phyloP scores from a whole-genome alignment of 257 asterid species.

The Leptodermis oblonga region DNA sequence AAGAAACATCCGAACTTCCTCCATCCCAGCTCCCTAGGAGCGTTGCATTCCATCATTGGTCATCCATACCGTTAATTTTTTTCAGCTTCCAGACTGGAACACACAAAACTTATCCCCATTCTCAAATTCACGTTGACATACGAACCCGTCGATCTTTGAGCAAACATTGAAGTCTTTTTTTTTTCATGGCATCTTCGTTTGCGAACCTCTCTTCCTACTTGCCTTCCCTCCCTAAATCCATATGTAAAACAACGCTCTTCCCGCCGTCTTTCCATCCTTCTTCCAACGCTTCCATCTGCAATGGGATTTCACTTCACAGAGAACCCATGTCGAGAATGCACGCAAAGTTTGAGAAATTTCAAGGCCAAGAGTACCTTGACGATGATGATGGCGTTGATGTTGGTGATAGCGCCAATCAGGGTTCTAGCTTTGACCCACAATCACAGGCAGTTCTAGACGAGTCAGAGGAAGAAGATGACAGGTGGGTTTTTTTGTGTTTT shows the following conservation, averaged over 20 bases:
- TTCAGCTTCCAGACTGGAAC: not conserved
- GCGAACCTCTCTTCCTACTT: slow-evolving; percentile 29
- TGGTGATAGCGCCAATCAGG: slow-evolving; percentile 15
- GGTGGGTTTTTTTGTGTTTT: slow-evolving; percentile 44
- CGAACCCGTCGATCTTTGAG: not conserved
- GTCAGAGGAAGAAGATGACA: slow-evolving; percentile 68
- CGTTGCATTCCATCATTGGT: slow-evolving; percentile 13
- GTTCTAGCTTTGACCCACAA: slow-evolving; percentile 21
- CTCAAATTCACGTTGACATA: not conserved
- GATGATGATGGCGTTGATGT: slow-evolving; percentile 28
- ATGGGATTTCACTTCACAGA: slow-evolving; percentile 26
- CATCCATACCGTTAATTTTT: slow-evolving; percentile 1
- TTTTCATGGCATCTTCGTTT: slow-evolving; percentile 54
- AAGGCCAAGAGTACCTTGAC: slow-evolving; percentile 41
- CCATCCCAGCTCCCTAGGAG: too few relatives aligned
- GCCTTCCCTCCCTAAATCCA: slow-evolving; percentile 33
- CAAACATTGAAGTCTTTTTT: not conserved
- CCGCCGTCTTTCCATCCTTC: slow-evolving; percentile 23
- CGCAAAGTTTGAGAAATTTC: slow-evolving; percentile 80
- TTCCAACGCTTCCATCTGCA: slow-evolving; percentile 10
- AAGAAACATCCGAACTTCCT: too few relatives aligned
- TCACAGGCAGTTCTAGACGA: slow-evolving; percentile 17
- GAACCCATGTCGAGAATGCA: slow-evolving; percentile 27
- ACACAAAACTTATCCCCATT: slow-evolving; percentile 4
- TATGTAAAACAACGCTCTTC: slow-evolving; percentile 28